These are phyloP conservation scores for Thraustochytrium sp. DNA, from an alignment of 352 stramenopile species.

Conservation along the genomic window DNA sequence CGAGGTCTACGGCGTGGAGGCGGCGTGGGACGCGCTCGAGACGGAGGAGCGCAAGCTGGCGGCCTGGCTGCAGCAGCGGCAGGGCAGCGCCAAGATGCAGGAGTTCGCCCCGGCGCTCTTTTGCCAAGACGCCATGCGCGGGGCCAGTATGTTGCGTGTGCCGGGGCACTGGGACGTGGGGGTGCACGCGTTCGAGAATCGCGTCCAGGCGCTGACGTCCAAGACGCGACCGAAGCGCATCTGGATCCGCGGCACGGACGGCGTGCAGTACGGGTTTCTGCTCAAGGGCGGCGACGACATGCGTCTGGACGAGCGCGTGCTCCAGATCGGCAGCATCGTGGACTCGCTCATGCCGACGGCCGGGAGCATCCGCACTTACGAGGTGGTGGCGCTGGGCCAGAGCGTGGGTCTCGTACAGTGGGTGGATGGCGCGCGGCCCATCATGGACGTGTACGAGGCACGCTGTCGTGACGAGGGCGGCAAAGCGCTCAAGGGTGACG, in stretches of 20 bases:
- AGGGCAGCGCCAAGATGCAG: not conserved
- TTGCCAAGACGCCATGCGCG: not conserved
- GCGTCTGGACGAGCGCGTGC: conserved; percentile 96
- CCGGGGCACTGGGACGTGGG: conserved; percentile 47
- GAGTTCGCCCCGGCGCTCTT: conserved; percentile 17
- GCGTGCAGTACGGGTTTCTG: conserved; percentile 95
- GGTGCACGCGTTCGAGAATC: conserved; percentile 80
- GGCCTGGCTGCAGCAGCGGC: not conserved
- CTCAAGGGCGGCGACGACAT: conserved; percentile 99
- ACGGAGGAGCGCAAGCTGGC: not conserved
- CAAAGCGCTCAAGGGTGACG: not conserved
- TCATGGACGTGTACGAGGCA: conserved; percentile 60
- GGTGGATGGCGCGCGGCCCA: conserved; percentile 90
- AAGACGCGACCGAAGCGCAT: conserved; percentile 97
- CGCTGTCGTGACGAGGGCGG: conserved; percentile 18
- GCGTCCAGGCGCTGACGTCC: conserved; percentile 90
- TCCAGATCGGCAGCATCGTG: conserved; percentile 98
- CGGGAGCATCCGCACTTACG: conserved; percentile 90
- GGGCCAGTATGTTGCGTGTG: not conserved
- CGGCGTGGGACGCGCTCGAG: conserved; percentile 19
- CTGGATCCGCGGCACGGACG: conserved; percentile 92
- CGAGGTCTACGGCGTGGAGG: not conserved
- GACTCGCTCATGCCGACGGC: conserved; percentile 70
- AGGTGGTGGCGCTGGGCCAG: conserved; percentile 92
- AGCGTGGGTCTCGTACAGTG: conserved; percentile 95